Base-by-base conservation (phyloP, 2,329 filamentous ascomycete species). In the Arthroderma sp. region DNA sequence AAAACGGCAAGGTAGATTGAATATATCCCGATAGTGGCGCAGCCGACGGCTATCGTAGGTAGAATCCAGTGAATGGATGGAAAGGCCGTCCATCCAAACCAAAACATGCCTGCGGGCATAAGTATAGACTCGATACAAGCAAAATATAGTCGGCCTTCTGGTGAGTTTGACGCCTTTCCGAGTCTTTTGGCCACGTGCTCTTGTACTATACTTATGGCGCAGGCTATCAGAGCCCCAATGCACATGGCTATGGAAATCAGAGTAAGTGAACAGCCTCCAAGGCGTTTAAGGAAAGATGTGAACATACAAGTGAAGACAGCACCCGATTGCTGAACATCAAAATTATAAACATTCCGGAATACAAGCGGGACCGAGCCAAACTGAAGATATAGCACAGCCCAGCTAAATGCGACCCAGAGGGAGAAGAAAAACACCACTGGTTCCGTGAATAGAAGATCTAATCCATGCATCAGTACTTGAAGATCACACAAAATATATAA, bases 321-420 rank as follows among this genome's bases (percentile, higher is more conserved):
- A 42, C 83, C 84, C 1, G 75, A 72, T 59, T 85, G 70, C 50
- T 82, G 70, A 32, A 80, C 65, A 48, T 71, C 73, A 66, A 93
- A 89, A 52, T 68, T 65, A 58, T 89, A 78, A 38, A 77, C 78
- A 4, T 68, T 72, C 22, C 68, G 57, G 62, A 91, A 93, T 27
- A 94, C 79, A 3, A 91, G 72, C 0, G 87, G 85, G 4, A 94
- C 77, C 1, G 85, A 82, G 9, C 78, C 77, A 53, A 94, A 89
- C 8, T 83, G 86, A 11, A 94, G 69, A 61, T 94, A 95, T 0
- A 95, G 74, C 0, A 94, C 75, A 0, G 83, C 86, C 88, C 88
- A 95, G 15, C 81, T 81, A 61, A 95, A 95, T 0, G 85, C 74
- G 1, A 87, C 82, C 88, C 88, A 95, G 0, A 94, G 70, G 0